Percentiles rank a stretch among this genome's conserved stretches.
Evolutionary conservation across 345 rosid genomes (phyloP).

Genomic region (Euphorbia pulcherrima): DNA sequence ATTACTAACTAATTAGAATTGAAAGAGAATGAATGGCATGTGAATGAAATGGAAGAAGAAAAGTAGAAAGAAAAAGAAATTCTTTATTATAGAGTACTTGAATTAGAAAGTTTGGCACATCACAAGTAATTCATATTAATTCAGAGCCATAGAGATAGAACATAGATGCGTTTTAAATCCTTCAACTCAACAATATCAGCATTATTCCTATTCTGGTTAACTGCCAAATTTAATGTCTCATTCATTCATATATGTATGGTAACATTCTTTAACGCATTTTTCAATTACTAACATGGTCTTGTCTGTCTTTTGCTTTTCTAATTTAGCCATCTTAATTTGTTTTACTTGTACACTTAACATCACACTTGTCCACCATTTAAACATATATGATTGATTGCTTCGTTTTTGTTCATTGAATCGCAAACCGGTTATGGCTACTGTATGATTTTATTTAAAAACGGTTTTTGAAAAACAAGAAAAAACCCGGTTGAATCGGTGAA

Average conservation of each 20-base stretch:
- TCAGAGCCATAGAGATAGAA: not conserved
- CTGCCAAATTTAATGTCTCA: constrained; percentile 23
- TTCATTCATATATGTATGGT: constrained; percentile 18
- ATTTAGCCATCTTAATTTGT: not conserved
- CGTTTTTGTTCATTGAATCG: too few relatives aligned
- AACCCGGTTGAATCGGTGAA: too few relatives aligned
- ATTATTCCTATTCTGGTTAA: constrained; percentile 12
- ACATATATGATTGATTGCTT: not conserved
- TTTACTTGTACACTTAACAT: not conserved
- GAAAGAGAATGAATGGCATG: too few relatives aligned
- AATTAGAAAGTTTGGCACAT: not conserved
- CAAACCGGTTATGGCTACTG: too few relatives aligned
- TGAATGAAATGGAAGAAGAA: too few relatives aligned
- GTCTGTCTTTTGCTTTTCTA: constrained; percentile 7
- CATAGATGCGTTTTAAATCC: constrained; percentile 4
- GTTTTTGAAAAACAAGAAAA: too few relatives aligned
- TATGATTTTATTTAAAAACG: too few relatives aligned
- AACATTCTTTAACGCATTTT: constrained; percentile 5
- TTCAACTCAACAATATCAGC: constrained; percentile 12
- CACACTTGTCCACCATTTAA: not conserved
- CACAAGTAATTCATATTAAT: not conserved
- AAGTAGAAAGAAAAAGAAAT: too few relatives aligned
- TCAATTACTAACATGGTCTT: constrained; percentile 13
- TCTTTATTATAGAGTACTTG: not conserved
- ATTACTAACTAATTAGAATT: too few relatives aligned